phyloP scores from a whole-genome alignment of 805 yeast species.

The Metschnikowia santaceciliae region DNA sequence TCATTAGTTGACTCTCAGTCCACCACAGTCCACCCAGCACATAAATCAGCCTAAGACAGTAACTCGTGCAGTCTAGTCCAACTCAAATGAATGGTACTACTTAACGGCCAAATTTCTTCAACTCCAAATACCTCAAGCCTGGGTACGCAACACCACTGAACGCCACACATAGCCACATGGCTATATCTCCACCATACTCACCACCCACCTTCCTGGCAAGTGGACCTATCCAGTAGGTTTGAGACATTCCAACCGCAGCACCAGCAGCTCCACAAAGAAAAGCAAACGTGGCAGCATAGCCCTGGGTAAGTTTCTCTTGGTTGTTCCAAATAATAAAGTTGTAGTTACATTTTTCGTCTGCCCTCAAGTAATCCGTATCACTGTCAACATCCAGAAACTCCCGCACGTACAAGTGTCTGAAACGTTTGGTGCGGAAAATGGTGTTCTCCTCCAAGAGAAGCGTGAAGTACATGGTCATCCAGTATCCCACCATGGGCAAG shows the following conservation, averaged over 20 bases:
- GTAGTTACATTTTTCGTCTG: constrained; percentile 12
- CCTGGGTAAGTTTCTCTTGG: constrained; percentile 54
- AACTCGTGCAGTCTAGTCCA: neutral
- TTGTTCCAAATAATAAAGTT: constrained; percentile 58
- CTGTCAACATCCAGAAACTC: constrained; percentile 24
- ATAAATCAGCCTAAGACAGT: neutral
- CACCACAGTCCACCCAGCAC: too few relatives aligned
- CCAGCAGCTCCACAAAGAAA: constrained; percentile 74
- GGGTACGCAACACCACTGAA: constrained; percentile 67
- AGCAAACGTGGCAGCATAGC: constrained; percentile 65
- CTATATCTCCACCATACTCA: constrained; percentile 71
- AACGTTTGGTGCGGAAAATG: constrained; percentile 55
- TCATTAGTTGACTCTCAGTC: too few relatives aligned
- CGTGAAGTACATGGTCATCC: constrained; percentile 81
- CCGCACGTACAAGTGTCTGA: constrained; percentile 28
- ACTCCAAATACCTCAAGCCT: constrained; percentile 57
- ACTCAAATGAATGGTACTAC: too few relatives aligned
- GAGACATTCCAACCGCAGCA: constrained; percentile 85
- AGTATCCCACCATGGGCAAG: constrained; percentile 87
- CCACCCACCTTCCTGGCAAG: constrained; percentile 55
- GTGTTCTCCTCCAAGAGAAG: constrained; percentile 67
- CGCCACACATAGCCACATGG: constrained; percentile 74
- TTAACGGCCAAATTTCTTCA: constrained; percentile 41
- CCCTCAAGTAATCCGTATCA: constrained; percentile 10
- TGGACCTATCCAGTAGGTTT: constrained; percentile 78